phyloP scores from a whole-genome alignment of 2,329 filamentous ascomycete genomes.

The Pseudofabraea citricarpa region DNA sequence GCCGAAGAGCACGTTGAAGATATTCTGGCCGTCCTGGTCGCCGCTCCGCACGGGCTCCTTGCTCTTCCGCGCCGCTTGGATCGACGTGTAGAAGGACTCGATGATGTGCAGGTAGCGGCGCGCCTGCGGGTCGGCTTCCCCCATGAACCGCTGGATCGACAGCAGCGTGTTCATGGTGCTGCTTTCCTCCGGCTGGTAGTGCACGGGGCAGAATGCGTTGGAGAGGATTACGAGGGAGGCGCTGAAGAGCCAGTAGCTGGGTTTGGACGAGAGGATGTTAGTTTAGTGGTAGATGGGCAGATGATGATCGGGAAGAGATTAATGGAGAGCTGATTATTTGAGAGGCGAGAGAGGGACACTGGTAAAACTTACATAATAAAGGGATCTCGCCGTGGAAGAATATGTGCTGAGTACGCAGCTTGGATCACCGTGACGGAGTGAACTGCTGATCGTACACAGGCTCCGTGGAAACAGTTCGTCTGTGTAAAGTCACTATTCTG shows the following conservation, averaged over 20 bases:
- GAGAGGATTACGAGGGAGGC: constrained; percentile 47
- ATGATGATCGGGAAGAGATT: no score
- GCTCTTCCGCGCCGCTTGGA: neutral
- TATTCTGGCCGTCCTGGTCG: constrained; percentile 1
- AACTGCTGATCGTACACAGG: constrained; percentile 43
- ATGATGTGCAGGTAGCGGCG: constrained; percentile 11
- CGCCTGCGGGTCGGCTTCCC: constrained; percentile 41
- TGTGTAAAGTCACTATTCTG: constrained; percentile 29
- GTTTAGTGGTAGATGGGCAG: no score
- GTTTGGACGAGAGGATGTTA: no score
- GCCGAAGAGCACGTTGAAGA: constrained; percentile 7
- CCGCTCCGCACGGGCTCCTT: neutral
- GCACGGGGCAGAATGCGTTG: constrained; percentile 48
- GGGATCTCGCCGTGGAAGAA: constrained; percentile 45
- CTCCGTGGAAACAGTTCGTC: constrained; percentile 34
- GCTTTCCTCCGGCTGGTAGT: constrained; percentile 36
- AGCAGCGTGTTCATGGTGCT: constrained; percentile 36
- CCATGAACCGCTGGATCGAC: constrained; percentile 41
- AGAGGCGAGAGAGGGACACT: neutral
- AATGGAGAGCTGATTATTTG: neutral
- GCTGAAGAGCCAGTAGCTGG: constrained; percentile 52
- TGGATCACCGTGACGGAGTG: constrained; percentile 42
- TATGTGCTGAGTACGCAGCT: constrained; percentile 36
- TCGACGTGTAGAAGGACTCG: constrained; percentile 2
- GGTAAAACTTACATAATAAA: constrained; percentile 48